phyloP scores from a whole-genome alignment of 2,329 filamentous ascomycete species.

The Alternaria brassicae region DNA sequence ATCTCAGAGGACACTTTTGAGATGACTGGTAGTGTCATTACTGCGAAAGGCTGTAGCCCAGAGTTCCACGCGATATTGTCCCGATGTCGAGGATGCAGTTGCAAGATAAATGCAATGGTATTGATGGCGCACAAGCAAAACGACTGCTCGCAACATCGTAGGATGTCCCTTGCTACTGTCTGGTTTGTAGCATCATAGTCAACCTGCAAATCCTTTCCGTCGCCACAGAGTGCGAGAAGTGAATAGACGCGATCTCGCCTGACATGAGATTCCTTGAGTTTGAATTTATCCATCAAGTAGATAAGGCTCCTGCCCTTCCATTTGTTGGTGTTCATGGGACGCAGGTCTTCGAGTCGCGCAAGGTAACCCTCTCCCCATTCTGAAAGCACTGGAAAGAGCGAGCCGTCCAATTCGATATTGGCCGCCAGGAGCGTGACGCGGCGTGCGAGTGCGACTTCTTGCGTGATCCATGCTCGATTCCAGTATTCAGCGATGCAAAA shows the following conservation, averaged over 20 bases:
- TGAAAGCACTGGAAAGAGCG: too few relatives aligned
- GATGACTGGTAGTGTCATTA: too few relatives aligned
- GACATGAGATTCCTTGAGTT: neutral
- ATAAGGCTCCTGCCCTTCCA: neutral
- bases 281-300: neutral
- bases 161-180: neutral
- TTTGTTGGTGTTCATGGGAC: too few relatives aligned
- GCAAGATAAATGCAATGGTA: too few relatives aligned
- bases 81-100: too few relatives aligned
- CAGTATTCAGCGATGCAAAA: constrained; percentile 5
- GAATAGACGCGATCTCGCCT: neutral
- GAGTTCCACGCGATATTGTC: too few relatives aligned
- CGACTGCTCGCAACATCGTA: neutral
- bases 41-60: too few relatives aligned
- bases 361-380: too few relatives aligned
- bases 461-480: constrained; percentile 10
- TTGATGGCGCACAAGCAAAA: neutral
- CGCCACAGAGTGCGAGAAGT: neutral
- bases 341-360: too few relatives aligned
- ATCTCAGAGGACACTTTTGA: too few relatives aligned
- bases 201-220: neutral
- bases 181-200: neutral
- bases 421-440: neutral
- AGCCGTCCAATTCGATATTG: too few relatives aligned
- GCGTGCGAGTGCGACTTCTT: constrained; percentile 1